phyloP scores from a whole-genome alignment of 1,284 basidiomycete genomes.

The Cryptococcus sp. region DNA sequence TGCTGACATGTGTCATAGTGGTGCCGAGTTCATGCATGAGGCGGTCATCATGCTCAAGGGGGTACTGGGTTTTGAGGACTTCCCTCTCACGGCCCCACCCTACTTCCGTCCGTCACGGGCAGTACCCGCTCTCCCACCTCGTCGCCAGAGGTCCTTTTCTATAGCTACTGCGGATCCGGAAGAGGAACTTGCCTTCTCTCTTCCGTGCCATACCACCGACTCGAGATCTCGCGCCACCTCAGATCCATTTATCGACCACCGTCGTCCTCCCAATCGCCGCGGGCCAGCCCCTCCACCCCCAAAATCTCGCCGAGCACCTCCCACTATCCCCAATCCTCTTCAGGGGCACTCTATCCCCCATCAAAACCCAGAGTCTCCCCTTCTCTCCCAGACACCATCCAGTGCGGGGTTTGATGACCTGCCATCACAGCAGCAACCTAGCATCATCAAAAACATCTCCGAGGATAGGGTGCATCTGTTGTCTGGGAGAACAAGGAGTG shows the following conservation, averaged over 20 bases:
- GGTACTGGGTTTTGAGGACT: conserved; percentile 43
- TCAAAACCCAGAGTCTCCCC: conserved; percentile 5
- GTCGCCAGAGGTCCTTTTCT: neutral
- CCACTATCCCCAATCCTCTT: conserved; percentile 17
- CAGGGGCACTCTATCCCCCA: conserved; percentile 3
- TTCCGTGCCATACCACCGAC: neutral
- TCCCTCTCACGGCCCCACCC: conserved; percentile 36
- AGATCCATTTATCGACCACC: conserved; percentile 40
- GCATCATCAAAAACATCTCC: neutral
- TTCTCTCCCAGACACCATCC: neutral
- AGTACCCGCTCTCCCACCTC: too few relatives aligned
- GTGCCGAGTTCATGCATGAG: conserved; percentile 47
- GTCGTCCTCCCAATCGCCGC: conserved; percentile 9
- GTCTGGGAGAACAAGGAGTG: conserved; percentile 6
- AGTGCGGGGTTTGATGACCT: neutral
- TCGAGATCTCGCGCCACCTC: conserved; percentile 24
- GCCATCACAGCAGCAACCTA: neutral
- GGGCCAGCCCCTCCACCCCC: conserved; percentile 35
- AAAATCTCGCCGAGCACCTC: conserved; percentile 20
- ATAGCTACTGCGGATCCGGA: neutral
- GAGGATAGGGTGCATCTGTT: conserved; percentile 20
- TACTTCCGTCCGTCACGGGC: conserved; percentile 19
- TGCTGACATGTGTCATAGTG: conserved; percentile 20
- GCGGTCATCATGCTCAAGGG: conserved; percentile 43
- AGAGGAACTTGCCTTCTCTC: conserved; percentile 7